A percentile compares a stretch with the other conserved stretches of the same genome.
These are phyloP conservation scores for Trichoderma semiorbis DNA, from an alignment of 2,329 filamentous ascomycete species.

Conservation along the genomic window DNA sequence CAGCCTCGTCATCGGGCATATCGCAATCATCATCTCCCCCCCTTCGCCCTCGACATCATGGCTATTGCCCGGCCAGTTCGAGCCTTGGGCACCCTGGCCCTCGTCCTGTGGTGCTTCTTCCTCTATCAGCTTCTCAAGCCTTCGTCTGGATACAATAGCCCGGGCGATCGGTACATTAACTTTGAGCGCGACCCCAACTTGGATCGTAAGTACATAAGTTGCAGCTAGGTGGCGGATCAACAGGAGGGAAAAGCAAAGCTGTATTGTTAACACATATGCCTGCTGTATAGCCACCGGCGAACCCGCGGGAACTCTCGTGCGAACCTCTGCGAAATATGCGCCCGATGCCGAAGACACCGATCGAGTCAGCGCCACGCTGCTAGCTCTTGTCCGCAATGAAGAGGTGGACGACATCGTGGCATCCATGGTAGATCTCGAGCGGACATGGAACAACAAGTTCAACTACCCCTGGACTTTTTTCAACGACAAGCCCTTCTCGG, in stretches of 20 bases:
- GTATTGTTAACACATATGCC: slow-evolving; percentile 19
- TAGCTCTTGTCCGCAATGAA: slow-evolving; percentile 88
- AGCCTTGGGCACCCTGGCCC: slow-evolving; percentile 67
- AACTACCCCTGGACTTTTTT: slow-evolving; percentile 99
- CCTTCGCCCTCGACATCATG: slow-evolving; percentile 51
- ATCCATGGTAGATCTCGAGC: slow-evolving; percentile 87
- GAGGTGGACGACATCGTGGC: slow-evolving; percentile 80
- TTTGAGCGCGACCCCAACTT: slow-evolving; percentile 79
- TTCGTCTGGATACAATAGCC: slow-evolving; percentile 43
- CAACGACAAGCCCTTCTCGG: slow-evolving; percentile 90
- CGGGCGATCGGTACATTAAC: slow-evolving; percentile 46
- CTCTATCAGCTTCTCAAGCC: slow-evolving; percentile 70
- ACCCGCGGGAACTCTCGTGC: slow-evolving; percentile 71
- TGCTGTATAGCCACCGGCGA: slow-evolving; percentile 67
- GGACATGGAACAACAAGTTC: slow-evolving; percentile 97
- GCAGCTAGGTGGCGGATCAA: background rate
- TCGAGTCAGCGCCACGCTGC: slow-evolving; percentile 88
- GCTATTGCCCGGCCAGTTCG: slow-evolving; percentile 82
- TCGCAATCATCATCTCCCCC: background rate
- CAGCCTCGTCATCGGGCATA: background rate
- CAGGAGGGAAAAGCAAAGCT: background rate
- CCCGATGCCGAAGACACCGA: slow-evolving; percentile 70
- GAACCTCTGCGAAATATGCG: slow-evolving; percentile 73
- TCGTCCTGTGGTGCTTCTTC: slow-evolving; percentile 74
- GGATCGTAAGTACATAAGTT: slow-evolving; percentile 70